A percentile compares a stretch with the other conserved stretches of the same genome.
Conservation (phyloP, 208 protist genomes). For the Phytomonas sp. region DNA sequence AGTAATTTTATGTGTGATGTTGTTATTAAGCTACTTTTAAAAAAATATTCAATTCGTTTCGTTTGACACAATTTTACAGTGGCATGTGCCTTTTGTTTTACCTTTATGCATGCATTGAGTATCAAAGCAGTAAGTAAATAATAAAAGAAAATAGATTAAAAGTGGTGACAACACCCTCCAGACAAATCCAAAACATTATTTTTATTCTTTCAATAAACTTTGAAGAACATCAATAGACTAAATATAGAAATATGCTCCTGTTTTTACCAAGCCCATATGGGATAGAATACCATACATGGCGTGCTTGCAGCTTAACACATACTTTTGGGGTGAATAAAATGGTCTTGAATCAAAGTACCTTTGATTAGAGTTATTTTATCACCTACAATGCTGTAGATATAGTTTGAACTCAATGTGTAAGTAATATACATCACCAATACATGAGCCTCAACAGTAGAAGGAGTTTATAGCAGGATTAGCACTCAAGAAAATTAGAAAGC, state of each 20-base stretch:
- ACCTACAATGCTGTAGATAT: background rate
- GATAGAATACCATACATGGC: background rate
- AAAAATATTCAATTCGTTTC: background rate
- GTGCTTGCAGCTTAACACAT: background rate
- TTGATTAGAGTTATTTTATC: background rate
- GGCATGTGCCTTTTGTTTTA: background rate
- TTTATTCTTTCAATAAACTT: background rate
- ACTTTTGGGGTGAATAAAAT: background rate
- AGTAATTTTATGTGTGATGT: background rate
- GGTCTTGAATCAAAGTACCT: background rate
- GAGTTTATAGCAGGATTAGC: constrained; percentile 16
- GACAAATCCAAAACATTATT: background rate
- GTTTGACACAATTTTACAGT: background rate
- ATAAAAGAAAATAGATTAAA: background rate
- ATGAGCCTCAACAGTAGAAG: background rate
- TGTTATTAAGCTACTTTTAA: background rate
- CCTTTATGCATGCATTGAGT: background rate
- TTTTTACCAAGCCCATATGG: background rate
- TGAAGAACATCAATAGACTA: background rate
- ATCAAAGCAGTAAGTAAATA: background rate
- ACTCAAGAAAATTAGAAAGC: constrained; percentile 57
- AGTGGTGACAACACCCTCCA: background rate
- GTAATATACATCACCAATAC: background rate
- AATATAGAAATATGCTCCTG: constrained; percentile 9
- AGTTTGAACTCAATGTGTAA: background rate